Base-by-base conservation (phyloP, 176 grass and related monocot species). In the Phyllostachys edulis region DNA sequence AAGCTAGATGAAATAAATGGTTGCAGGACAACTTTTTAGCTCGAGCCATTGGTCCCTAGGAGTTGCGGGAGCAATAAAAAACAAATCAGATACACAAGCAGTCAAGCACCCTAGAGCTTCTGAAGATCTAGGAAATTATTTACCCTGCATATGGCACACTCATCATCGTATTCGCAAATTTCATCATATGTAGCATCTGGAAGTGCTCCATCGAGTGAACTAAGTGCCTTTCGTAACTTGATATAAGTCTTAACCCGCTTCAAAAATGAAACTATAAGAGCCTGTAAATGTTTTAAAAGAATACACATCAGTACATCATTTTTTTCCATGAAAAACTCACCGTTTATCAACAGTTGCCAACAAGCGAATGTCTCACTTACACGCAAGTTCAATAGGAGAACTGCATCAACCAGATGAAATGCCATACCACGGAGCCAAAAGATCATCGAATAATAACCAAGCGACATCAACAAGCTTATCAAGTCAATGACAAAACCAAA, bases 91-190 rank as follows among this genome's bases (percentile, higher is more conserved):
- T 64, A 84, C 15, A 85, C 17, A 89, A 82, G 34, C 45, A 89
- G 44, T 80, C 26, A 55, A 86, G 39, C 24, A 75, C 5, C 46
- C 54, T 36, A n/a, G 41, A 60, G 39, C 52, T 75, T 63, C 9
- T 69, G 7, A 59, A 92, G 9, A 86, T 83, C 17, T 79, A 82
- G 37, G n/a, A 57, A 87, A 87, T 18, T 52, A 83, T 78, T 81
- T 92, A 99, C 97, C 79, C 93, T 89, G 81, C 97, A 99, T 65
- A 99, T 99, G 34, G 97, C 97, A 84, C 97, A 99, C 79, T 99
- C 97, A 88, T 99, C 97, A 80, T 99, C 85, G 49, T 87, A 96
- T 52, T 84, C 50, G 18, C 91, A 94, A 29, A 99, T 89, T 79
- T 99, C 97, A 87, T 96, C 97, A 75, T 91, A 96, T 55, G 91